Evolutionary conservation across 2,329 filamentous ascomycete genomes (phyloP).

Genomic region (Thyridium curvatum): DNA sequence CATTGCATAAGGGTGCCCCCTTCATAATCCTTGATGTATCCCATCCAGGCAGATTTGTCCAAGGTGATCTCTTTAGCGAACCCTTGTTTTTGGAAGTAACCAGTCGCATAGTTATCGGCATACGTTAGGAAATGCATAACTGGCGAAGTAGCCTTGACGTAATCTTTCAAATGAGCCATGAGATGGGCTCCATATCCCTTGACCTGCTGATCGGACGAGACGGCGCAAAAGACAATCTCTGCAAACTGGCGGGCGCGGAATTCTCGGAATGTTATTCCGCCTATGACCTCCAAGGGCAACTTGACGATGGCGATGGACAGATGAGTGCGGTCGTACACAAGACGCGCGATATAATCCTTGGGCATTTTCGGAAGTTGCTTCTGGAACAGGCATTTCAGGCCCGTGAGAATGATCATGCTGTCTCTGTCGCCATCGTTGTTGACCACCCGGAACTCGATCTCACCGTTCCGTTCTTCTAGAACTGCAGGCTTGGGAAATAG

Average conservation of each 20-base stretch:
- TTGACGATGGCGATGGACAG: conserved; percentile 71
- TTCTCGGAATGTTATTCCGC: conserved; percentile 69
- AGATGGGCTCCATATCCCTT: conserved; percentile 73
- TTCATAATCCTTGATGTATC: conserved; percentile 77
- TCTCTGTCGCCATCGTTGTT: conserved; percentile 66
- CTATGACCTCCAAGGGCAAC: conserved; percentile 61
- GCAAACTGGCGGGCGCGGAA: conserved; percentile 67
- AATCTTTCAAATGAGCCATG: conserved; percentile 72
- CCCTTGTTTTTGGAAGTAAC: conserved; percentile 75
- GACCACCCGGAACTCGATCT: conserved; percentile 71
- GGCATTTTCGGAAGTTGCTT: conserved; percentile 77
- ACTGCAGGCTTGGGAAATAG: conserved; percentile 50
- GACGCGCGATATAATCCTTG: conserved; percentile 70
- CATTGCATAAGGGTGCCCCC: conserved; percentile 77
- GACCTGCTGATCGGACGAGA: conserved; percentile 71
- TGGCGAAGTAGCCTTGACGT: conserved; percentile 68
- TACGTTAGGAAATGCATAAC: conserved; percentile 78
- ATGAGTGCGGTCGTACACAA: conserved; percentile 71
- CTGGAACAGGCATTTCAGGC: conserved; percentile 74
- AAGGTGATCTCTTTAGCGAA: conserved; percentile 75
- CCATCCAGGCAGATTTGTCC: conserved; percentile 68
- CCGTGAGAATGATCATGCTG: conserved; percentile 67
- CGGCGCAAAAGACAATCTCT: conserved; percentile 74
- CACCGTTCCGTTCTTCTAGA: conserved; percentile 63
- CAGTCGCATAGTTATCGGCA: conserved; percentile 73